A percentile compares a stretch with the other conserved stretches of the same genome.
Evolutionary conservation across 1,284 basidiomycete species (phyloP).

Genomic region (Rhodotorula mucilaginosa): DNA sequence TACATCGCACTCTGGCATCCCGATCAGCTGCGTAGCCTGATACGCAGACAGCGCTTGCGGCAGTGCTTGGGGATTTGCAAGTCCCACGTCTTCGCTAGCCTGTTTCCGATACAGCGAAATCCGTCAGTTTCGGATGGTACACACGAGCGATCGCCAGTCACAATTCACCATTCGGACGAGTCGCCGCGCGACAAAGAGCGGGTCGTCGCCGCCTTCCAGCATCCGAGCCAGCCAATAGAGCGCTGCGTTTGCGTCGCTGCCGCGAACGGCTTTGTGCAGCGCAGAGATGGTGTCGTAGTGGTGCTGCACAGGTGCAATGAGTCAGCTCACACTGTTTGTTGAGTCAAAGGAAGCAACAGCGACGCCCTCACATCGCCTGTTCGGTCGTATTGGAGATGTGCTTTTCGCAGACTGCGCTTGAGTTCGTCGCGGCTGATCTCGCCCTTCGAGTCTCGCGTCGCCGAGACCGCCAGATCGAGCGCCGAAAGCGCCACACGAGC

Average conservation of each 20-base stretch:
- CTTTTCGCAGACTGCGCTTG: slow-evolving; percentile 47
- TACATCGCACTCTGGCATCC: slow-evolving; percentile 61
- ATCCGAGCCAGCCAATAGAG: slow-evolving; percentile 85
- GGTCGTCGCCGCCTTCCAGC: slow-evolving; percentile 82
- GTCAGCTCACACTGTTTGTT: neutral
- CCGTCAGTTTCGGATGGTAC: neutral
- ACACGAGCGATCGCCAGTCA: neutral
- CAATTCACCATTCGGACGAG: slow-evolving; percentile 70
- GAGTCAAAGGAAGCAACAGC: no score
- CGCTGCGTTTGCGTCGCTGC: slow-evolving; percentile 73
- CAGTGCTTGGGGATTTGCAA: slow-evolving; percentile 43
- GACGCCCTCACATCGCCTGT: slow-evolving; percentile 56
- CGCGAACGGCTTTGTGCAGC: slow-evolving; percentile 78
- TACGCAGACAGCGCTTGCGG: slow-evolving; percentile 70
- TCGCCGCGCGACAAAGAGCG: slow-evolving; percentile 75
- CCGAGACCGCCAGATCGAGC: slow-evolving; percentile 60
- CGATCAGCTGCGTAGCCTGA: slow-evolving; percentile 75
- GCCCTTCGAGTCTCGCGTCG: slow-evolving; percentile 5
- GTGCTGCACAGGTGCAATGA: slow-evolving; percentile 40
- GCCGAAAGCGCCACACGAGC: slow-evolving; percentile 64
- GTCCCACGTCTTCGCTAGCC: slow-evolving; percentile 50
- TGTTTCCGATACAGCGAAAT: neutral
- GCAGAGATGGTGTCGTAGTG: slow-evolving; percentile 60
- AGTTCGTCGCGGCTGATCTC: slow-evolving; percentile 47
- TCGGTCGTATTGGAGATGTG: slow-evolving; percentile 62